phyloP scores from a whole-genome alignment of 768 basidiomycete genomes.

The Sistotremastrum niveocremeum region DNA sequence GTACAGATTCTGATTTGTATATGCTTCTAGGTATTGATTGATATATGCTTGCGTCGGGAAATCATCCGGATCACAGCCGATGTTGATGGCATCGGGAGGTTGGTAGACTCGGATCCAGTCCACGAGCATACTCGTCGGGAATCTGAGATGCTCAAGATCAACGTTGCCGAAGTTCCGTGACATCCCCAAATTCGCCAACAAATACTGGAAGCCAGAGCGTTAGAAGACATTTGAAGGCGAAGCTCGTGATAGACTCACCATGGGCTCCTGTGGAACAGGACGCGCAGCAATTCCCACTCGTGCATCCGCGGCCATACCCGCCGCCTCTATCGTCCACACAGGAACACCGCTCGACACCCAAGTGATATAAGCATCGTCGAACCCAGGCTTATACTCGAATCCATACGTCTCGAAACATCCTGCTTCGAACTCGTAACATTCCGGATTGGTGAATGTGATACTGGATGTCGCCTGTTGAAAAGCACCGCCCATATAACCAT shows the following conservation, averaged over 20 bases:
- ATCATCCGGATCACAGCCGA: constrained; percentile 72
- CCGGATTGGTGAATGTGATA: constrained; percentile 54
- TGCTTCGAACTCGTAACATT: constrained; percentile 49
- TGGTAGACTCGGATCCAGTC: constrained; percentile 93
- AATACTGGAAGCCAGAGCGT: constrained; percentile 35
- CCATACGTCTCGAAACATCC: constrained; percentile 57
- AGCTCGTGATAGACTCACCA: constrained; percentile 40
- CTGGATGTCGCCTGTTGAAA: constrained; percentile 79
- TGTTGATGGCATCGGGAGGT: constrained; percentile 47
- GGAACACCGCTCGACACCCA: constrained; percentile 56
- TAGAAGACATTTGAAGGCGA: constrained; percentile 27
- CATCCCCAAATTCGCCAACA: constrained; percentile 78
- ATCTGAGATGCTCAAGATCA: constrained; percentile 55
- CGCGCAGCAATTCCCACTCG: constrained; percentile 49
- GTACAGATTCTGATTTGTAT: constrained; percentile 58
- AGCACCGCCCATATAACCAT: constrained; percentile 59
- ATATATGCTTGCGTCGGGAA: constrained; percentile 81
- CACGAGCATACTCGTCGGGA: constrained; percentile 63
- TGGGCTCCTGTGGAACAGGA: constrained; percentile 71
- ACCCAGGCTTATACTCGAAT: constrained; percentile 73
- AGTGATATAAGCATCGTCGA: constrained; percentile 63
- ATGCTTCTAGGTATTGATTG: constrained; percentile 56
- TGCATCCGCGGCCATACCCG: constrained; percentile 49
- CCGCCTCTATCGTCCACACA: constrained; percentile 57
- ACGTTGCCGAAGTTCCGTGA: constrained; percentile 67